These are phyloP conservation scores for Phytopythium oedochilum DNA, from an alignment of 352 stramenopile genomes.

Conservation along the genomic window DNA sequence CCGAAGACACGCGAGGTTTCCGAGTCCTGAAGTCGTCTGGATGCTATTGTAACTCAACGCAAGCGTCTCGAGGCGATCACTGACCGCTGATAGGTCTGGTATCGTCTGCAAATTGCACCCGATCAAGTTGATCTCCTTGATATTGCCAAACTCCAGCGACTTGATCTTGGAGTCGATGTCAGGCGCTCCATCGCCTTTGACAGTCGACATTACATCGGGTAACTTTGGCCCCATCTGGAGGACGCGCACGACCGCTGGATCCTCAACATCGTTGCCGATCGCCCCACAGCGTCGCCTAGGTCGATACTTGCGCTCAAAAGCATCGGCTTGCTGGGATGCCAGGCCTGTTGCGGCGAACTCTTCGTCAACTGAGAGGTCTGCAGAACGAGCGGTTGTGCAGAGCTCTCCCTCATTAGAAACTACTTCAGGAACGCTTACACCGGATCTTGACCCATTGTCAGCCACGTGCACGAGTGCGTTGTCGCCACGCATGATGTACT, in stretches of 20 bases:
- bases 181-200: neutral
- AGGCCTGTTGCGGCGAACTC: neutral
- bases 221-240: conserved; percentile 43
- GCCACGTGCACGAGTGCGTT: neutral
- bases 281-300: conserved; percentile 16
- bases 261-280: conserved; percentile 11
- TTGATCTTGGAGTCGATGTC: conserved; percentile 8
- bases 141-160: conserved; percentile 7
- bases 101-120: conserved; percentile 47
- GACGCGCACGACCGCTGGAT: conserved; percentile 24
- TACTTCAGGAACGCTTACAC: neutral
- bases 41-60: conserved; percentile 77
- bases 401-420: neutral
- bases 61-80: conserved; percentile 46
- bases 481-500: conserved; percentile 34
- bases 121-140: conserved; percentile 51
- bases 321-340: conserved; percentile 21
- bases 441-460: neutral
- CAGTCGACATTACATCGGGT: neutral
- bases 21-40: conserved; percentile 25
- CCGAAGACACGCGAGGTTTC: conserved; percentile 26
- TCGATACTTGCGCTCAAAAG: conserved; percentile 64
- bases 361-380: neutral
- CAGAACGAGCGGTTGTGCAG: neutral
- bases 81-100: conserved; percentile 30